These are phyloP conservation scores for Metschnikowia shivogae DNA, from an alignment of 805 yeast genomes.

Conservation along the genomic window DNA sequence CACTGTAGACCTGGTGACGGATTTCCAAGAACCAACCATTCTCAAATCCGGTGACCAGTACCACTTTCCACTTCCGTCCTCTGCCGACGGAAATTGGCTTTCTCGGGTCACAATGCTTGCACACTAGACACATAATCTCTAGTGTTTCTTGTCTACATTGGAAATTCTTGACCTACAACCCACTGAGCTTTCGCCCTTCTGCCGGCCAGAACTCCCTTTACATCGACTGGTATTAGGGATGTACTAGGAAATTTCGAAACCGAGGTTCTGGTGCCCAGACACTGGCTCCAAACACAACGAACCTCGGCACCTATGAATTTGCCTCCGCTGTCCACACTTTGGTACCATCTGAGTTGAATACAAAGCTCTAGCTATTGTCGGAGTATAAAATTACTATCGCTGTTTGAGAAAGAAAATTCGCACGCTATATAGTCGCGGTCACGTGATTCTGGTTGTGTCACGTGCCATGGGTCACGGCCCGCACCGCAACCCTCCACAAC, in stretches of 20 bases:
- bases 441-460: neutral
- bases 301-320: slow-evolving; percentile 17
- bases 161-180: too few relatives aligned
- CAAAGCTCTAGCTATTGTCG: slow-evolving; percentile 42
- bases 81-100: too few relatives aligned
- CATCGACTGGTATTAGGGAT: too few relatives aligned
- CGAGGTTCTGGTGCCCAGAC: neutral
- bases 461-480: slow-evolving; percentile 1
- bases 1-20: too few relatives aligned
- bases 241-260: neutral
- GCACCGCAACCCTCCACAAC: slow-evolving; percentile 2
- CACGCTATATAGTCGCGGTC: neutral
- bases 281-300: slow-evolving; percentile 6
- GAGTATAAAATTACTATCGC: slow-evolving; percentile 29
- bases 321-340: slow-evolving; percentile 49
- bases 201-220: too few relatives aligned
- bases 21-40: too few relatives aligned
- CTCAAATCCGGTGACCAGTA: too few relatives aligned
- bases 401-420: slow-evolving; percentile 11
- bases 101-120: too few relatives aligned
- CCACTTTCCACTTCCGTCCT: too few relatives aligned
- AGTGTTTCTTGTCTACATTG: too few relatives aligned
- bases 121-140: too few relatives aligned
- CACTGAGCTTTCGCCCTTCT: too few relatives aligned
- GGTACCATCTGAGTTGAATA: slow-evolving; percentile 23